Percentiles rank a stretch among this genome's conserved stretches.
These are phyloP conservation scores for Pichia californica DNA, from an alignment of 805 yeast genomes.

Conservation along the genomic window DNA sequence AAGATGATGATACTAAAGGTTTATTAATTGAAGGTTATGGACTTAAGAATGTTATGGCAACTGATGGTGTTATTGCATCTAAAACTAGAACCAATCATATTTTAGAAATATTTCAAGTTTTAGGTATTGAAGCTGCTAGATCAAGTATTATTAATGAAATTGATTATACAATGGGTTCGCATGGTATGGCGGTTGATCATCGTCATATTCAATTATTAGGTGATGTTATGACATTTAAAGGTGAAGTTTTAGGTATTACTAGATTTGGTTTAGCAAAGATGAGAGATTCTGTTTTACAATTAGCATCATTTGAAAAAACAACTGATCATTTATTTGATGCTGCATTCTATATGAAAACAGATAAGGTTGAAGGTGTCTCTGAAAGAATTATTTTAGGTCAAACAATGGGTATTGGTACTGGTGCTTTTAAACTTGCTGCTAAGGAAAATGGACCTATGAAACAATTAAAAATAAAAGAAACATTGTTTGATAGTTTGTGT, in stretches of 20 bases:
- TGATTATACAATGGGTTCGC: slow-evolving; percentile 96
- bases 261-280: slow-evolving; percentile 96
- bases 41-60: slow-evolving; percentile 89
- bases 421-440: slow-evolving; percentile 82
- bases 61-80: slow-evolving; percentile 91
- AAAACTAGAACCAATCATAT: slow-evolving; percentile 89
- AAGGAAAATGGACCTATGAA: slow-evolving; percentile 29
- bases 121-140: slow-evolving; percentile 98
- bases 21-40: slow-evolving; percentile 97
- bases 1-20: slow-evolving; percentile 81
- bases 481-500: slow-evolving; percentile 43
- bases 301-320: slow-evolving; percentile 96
- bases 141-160: slow-evolving; percentile 88
- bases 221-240: slow-evolving; percentile 98
- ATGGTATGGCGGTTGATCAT: slow-evolving; percentile 99
- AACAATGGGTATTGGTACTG: slow-evolving; percentile 96
- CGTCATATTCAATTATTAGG: slow-evolving; percentile 97
- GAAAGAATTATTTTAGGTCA: slow-evolving; percentile 97
- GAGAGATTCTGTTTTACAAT: slow-evolving; percentile 95
- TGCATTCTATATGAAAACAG: slow-evolving; percentile 94
- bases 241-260: slow-evolving; percentile 96
- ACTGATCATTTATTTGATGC: slow-evolving; percentile 98
- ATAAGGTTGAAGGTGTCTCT: slow-evolving; percentile 93
- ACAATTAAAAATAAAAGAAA: slow-evolving; percentile 34
- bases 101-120: slow-evolving; percentile 77